Evolutionary conservation across 768 basidiomycete genomes (phyloP), one percentile per base, ranked within the genome.

Genomic region (Hydnomerulius pinastri): DNA sequence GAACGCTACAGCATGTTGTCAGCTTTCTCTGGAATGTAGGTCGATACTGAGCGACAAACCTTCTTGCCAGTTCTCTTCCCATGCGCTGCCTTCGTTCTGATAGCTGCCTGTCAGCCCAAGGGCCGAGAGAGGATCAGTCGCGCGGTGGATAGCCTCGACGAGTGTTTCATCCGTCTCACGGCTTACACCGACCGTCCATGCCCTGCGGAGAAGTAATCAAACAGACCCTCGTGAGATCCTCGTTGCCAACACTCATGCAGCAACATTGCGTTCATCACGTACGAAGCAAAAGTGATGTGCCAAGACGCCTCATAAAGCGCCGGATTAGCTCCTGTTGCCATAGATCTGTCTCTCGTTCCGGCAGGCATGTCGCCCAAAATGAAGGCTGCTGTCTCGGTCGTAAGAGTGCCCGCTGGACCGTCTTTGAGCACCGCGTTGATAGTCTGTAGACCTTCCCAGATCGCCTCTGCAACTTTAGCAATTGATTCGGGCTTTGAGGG

Each of bases 381-480:
- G n/a, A 48, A 0, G 1, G 12, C 39, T 2, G 44, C 37, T 8
- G 21, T 24, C 10, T 32, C 29, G 2, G 43, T 13, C 3, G 49
- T 30, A 0, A 54, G n/a, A 3, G 54, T 3, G 5, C 55, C 61
- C 0, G 7, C 25, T 17, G 18, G 12, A 1, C 25, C 12, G 2
- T 30, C 27, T 13, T 2, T 6, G 25, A 58, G 45, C 1, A 53
- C 54, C 11, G 3, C 7, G 17, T 60, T 57, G 12, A 56, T 9
- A 10, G 55, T 56, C 35, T 54, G 18, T 4, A 60, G 13, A 20
- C 61, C 61, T 2, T 20, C n/a, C 63, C 61, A 66, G 20, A 43
- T 43, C 5, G 52, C 48, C 18, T 50, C 29, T 18, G 48, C 48
- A 21, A 53, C 42, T 10, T 25, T 17, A 18, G 20, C 21, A 24